Evolutionary conservation across 208 protist genomes (phyloP).

Genomic region (Leishmania amazonensis): DNA sequence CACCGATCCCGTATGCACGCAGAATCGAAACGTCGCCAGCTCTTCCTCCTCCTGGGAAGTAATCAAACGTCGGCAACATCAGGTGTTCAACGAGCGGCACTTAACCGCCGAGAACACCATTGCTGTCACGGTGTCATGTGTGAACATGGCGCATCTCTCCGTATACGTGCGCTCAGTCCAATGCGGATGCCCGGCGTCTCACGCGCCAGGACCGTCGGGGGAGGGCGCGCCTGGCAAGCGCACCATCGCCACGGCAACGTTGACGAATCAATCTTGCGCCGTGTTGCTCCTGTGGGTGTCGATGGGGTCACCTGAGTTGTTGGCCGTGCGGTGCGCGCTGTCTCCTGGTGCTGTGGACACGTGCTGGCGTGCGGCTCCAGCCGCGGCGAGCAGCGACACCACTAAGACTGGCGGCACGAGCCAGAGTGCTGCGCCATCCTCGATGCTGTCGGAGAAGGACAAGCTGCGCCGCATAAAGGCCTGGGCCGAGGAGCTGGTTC

Average conservation of each 20-base stretch:
- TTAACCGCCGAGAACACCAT: slow-evolving; percentile 4
- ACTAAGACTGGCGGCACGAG: neutral
- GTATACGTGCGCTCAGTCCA: slow-evolving; percentile 47
- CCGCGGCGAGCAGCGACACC: neutral
- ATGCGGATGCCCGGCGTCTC: slow-evolving; percentile 31
- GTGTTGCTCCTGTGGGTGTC: slow-evolving; percentile 54
- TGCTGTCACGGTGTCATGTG: slow-evolving; percentile 2
- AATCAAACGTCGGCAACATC: slow-evolving; percentile 12
- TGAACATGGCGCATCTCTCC: slow-evolving; percentile 58
- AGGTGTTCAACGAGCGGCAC: slow-evolving; percentile 22
- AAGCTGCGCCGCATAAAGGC: slow-evolving; percentile 22
- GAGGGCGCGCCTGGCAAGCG: slow-evolving; percentile 7
- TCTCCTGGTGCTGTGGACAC: slow-evolving; percentile 19
- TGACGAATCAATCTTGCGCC: neutral
- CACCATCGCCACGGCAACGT: slow-evolving; percentile 7
- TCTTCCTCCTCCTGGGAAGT: slow-evolving; percentile 7
- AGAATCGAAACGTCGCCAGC: neutral
- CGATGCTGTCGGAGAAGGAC: neutral
- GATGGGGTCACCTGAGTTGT: slow-evolving; percentile 20
- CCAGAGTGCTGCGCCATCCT: neutral
- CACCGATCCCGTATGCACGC: slow-evolving; percentile 1
- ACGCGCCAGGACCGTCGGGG: slow-evolving; percentile 12
- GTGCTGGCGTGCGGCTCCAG: slow-evolving; percentile 10
- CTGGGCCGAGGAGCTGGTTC: slow-evolving; percentile 21
- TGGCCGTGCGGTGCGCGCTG: slow-evolving; percentile 49